Evolutionary conservation across 2,329 filamentous ascomycete species (phyloP).

Genomic region (Lecanicillium sp.): DNA sequence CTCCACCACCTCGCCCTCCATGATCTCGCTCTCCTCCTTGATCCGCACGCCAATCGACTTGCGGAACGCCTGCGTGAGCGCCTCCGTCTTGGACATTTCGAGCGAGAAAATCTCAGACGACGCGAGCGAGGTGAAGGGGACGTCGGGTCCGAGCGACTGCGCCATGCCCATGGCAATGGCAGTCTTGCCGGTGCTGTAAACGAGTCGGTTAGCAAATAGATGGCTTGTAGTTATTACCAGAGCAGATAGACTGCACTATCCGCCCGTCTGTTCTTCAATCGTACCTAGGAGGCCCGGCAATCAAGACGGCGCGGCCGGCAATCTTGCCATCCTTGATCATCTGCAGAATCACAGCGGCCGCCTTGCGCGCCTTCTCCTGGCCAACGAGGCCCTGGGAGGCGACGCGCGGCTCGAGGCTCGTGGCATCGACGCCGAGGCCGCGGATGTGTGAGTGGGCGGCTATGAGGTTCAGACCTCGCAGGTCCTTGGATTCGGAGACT

Average conservation of each 20-base stretch:
- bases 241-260: no score
- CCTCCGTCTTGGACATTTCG: conserved; percentile 99
- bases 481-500: conserved; percentile 90
- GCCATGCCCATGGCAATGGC: conserved; percentile 99
- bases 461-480: conserved; percentile 93
- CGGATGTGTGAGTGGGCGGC: conserved; percentile 97
- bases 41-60: conserved; percentile 98
- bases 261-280: background rate
- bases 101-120: conserved; percentile 97
- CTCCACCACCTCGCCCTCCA: conserved; percentile 97
- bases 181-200: conserved; percentile 82
- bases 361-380: conserved; percentile 93
- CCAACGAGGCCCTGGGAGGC: conserved; percentile 91
- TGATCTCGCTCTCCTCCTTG: conserved; percentile 98
- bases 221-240: no score
- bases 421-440: conserved; percentile 85
- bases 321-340: conserved; percentile 99
- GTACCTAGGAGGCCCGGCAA: conserved; percentile 83
- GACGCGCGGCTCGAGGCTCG: conserved; percentile 78
- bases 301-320: conserved; percentile 86
- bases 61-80: conserved; percentile 95
- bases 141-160: conserved; percentile 86
- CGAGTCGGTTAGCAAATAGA: background rate
- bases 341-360: conserved; percentile 89
- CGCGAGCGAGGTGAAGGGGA: conserved; percentile 92